Percentiles rank a stretch among this genome's conserved stretches.
These are phyloP conservation scores for Vigna mungo DNA, from an alignment of 306 rosid species.

Conservation along the genomic window DNA sequence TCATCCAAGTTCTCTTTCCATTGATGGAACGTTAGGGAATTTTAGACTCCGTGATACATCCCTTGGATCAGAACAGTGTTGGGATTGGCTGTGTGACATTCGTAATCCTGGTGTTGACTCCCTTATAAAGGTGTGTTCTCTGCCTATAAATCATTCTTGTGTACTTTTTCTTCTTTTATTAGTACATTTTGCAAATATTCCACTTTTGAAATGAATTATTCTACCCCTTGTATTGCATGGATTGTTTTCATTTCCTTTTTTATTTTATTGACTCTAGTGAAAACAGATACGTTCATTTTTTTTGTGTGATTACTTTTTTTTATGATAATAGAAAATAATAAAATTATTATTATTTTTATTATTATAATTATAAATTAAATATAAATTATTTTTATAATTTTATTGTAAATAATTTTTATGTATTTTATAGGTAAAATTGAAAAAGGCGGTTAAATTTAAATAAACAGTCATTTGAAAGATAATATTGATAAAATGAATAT, in stretches of 20 bases:
- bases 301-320: too few species aligned
- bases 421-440: too few species aligned
- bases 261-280: background rate
- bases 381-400: too few species aligned
- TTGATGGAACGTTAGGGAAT: constrained; percentile 93
- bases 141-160: constrained; percentile 33
- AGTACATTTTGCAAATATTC: background rate
- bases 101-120: constrained; percentile 97
- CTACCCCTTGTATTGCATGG: background rate
- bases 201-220: background rate
- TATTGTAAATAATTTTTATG: too few species aligned
- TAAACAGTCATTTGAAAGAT: too few species aligned
- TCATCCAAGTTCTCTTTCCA: constrained; percentile 89
- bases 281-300: too few species aligned
- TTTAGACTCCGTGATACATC: constrained; percentile 88
- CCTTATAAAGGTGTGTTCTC: constrained; percentile 73
- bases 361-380: too few species aligned
- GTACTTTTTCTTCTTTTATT: background rate
- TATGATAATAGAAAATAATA: too few species aligned
- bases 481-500: too few species aligned
- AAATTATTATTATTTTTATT: too few species aligned
- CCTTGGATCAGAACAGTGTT: constrained; percentile 74
- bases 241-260: background rate
- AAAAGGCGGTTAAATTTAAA: too few species aligned
- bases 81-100: constrained; percentile 98